A percentile compares a stretch with the other conserved stretches of the same genome.
These are phyloP conservation scores for Penicillium tannophilum DNA, from an alignment of 495 filamentous ascomycete species.

Conservation along the genomic window DNA sequence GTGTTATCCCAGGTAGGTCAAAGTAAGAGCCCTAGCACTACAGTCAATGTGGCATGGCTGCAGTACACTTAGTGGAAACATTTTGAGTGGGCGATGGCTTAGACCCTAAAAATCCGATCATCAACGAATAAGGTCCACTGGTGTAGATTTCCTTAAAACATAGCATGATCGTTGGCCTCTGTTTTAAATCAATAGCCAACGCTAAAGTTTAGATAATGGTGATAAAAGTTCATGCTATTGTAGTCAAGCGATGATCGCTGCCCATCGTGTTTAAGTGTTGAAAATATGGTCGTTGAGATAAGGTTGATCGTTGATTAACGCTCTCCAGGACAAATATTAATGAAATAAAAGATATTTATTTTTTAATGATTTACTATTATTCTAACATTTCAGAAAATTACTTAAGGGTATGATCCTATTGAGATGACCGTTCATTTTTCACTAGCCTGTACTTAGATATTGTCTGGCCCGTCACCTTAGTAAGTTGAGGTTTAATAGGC, in stretches of 20 bases:
- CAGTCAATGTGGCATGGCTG: slow-evolving; percentile 2
- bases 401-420: background rate
- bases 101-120: slow-evolving; percentile 1
- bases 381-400: background rate
- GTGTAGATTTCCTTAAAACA: background rate
- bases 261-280: background rate
- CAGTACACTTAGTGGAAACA: background rate
- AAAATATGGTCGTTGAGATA: slow-evolving; percentile 3
- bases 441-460: background rate
- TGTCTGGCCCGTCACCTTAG: background rate
- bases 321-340: slow-evolving; percentile 1
- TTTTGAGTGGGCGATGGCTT: slow-evolving; percentile 1
- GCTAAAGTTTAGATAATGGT: background rate
- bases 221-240: background rate
- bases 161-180: background rate
- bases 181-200: background rate
- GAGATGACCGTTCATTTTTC: background rate
- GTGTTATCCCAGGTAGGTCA: background rate
- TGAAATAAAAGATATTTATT: background rate
- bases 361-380: background rate
- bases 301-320: slow-evolving; percentile 1
- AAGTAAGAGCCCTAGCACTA: slow-evolving; percentile 1
- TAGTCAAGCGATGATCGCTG: slow-evolving; percentile 2
- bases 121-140: background rate
- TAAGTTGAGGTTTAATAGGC: background rate